Conservation (phyloP, 768 basidiomycete species). For the Inosperma sp. region DNA sequence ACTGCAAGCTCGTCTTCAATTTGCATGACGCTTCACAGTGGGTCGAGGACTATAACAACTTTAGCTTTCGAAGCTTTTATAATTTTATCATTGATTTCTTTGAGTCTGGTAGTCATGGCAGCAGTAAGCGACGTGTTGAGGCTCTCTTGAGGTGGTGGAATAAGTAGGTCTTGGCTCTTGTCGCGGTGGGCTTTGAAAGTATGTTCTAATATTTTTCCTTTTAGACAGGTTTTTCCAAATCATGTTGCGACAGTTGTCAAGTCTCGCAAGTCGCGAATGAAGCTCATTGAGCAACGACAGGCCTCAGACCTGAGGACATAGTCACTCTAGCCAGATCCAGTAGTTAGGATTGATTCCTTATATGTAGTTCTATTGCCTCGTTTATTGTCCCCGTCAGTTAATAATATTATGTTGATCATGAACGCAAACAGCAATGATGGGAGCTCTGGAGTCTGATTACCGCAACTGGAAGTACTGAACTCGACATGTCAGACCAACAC, state of each 20-base stretch:
- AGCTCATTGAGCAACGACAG: slow-evolving; percentile 4
- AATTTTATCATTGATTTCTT: slow-evolving; percentile 26
- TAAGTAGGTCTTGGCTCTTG: neutral
- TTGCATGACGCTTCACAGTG: slow-evolving; percentile 17
- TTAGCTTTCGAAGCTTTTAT: slow-evolving; percentile 20
- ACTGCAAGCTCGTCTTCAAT: slow-evolving; percentile 18
- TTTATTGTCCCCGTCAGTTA: no score
- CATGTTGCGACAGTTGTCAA: slow-evolving; percentile 1
- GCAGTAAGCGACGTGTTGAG: neutral
- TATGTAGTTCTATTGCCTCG: no score
- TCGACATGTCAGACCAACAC: no score
- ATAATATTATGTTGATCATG: no score
- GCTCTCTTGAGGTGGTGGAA: slow-evolving; percentile 9
- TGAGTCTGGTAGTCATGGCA: slow-evolving; percentile 11
- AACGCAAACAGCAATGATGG: no score
- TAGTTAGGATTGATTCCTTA: no score
- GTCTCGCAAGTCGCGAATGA: slow-evolving; percentile 6
- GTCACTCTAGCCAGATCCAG: neutral
- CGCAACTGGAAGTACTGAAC: no score
- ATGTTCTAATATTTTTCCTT: neutral
- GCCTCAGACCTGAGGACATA: neutral
- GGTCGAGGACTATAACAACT: slow-evolving; percentile 16
- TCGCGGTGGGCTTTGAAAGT: neutral
- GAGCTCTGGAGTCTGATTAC: no score
- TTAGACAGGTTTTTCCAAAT: slow-evolving; percentile 9